These are phyloP conservation scores for Forsythia suspensa DNA, from an alignment of 257 asterid species.

Conservation along the genomic window DNA sequence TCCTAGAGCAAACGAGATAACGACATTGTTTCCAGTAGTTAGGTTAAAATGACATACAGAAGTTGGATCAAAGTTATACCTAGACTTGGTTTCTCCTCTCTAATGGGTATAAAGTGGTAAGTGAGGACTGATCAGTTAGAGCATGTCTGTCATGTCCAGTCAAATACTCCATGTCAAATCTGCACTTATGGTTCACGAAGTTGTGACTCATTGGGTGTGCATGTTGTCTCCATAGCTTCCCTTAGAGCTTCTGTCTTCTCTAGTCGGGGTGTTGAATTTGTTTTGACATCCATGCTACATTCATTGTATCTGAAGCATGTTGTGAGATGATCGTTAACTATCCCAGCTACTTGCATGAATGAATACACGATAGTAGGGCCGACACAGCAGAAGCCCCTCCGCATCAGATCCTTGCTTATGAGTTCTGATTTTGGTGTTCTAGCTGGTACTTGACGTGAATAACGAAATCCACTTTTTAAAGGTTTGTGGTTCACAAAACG, in stretches of 20 bases:
- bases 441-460: slow-evolving; percentile 65
- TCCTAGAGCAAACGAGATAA: neutral
- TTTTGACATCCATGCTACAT: slow-evolving; percentile 30
- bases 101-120: neutral
- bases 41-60: slow-evolving; percentile 11
- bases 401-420: slow-evolving; percentile 75
- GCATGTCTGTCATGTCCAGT: neutral
- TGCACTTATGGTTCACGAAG: slow-evolving; percentile 14
- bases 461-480: slow-evolving; percentile 42
- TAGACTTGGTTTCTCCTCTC: neutral
- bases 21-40: neutral
- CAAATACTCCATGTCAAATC: neutral
- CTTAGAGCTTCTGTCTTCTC: slow-evolving; percentile 18
- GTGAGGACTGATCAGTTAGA: neutral
- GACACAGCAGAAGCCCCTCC: slow-evolving; percentile 67
- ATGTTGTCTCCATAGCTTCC: slow-evolving; percentile 23
- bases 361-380: slow-evolving; percentile 81
- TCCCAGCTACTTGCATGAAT: slow-evolving; percentile 76
- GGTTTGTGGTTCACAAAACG: slow-evolving; percentile 61
- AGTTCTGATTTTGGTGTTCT: slow-evolving; percentile 82
- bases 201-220: slow-evolving; percentile 9
- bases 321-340: slow-evolving; percentile 67
- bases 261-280: slow-evolving; percentile 15
- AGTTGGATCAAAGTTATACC: neutral
- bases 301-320: slow-evolving; percentile 67